These are phyloP conservation scores for Hirschioporus abietinus DNA, from an alignment of 768 basidiomycete species.

Conservation along the genomic window DNA sequence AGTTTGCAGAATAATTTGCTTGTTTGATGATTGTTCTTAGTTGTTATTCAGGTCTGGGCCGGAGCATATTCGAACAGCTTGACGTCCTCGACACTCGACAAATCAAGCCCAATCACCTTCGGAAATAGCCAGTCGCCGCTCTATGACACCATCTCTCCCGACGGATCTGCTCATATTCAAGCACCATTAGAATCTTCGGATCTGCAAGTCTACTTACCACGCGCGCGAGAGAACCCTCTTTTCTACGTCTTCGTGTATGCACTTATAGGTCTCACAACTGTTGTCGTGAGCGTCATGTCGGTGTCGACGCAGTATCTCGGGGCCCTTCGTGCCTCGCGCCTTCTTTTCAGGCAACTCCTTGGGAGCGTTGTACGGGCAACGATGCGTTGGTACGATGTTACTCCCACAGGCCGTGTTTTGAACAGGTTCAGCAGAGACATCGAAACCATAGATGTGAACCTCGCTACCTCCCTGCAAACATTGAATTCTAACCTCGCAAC, in stretches of 20 bases:
- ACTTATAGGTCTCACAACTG: constrained; percentile 11
- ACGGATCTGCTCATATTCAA: background rate
- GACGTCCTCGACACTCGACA: background rate
- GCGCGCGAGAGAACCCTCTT: constrained; percentile 13
- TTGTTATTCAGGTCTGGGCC: background rate
- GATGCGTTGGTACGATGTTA: constrained; percentile 19
- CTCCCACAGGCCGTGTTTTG: constrained; percentile 19
- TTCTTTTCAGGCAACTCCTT: constrained; percentile 12
- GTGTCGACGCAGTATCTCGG: constrained; percentile 9
- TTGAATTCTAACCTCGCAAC: constrained; percentile 11
- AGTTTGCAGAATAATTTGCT: background rate
- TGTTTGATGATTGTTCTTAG: background rate
- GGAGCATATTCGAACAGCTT: background rate
- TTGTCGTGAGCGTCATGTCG: constrained; percentile 5
- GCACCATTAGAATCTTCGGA: background rate
- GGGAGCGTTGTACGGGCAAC: constrained; percentile 17
- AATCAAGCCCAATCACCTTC: background rate
- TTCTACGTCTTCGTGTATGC: constrained; percentile 16
- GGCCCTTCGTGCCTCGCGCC: constrained; percentile 10
- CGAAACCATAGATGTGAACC: constrained; percentile 14
- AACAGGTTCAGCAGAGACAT: constrained; percentile 27
- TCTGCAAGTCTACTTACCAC: constrained; percentile 5
- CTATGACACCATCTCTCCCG: background rate
- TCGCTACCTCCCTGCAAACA: constrained; percentile 9
- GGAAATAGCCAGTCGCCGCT: background rate